phyloP scores from a whole-genome alignment of 192 early-diverging fungal genomes.

The Backusella sp. region DNA sequence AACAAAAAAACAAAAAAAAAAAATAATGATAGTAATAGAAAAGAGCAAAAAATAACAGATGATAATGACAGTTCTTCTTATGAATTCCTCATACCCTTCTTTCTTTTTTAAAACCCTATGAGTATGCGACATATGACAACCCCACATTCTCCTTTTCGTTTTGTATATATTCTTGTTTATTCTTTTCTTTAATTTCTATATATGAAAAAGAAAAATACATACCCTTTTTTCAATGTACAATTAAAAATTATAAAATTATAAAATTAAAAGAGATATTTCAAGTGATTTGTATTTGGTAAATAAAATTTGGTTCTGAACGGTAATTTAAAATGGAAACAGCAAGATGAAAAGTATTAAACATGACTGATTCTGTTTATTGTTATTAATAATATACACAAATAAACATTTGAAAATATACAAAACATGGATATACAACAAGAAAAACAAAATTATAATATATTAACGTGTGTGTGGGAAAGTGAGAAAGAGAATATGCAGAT shows the following conservation, averaged over 20 bases:
- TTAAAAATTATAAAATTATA: no score
- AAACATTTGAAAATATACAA: background rate
- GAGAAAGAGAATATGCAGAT: constrained; percentile 80
- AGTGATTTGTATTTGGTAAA: background rate
- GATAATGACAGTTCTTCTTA: background rate
- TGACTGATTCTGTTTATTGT: background rate
- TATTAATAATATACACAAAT: background rate
- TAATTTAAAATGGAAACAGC: background rate
- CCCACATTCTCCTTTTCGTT: background rate
- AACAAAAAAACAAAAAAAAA: background rate
- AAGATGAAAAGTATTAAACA: background rate
- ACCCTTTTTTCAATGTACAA: no score
- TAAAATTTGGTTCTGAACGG: background rate
- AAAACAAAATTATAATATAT: background rate
- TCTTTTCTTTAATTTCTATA: no score
- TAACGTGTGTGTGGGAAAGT: constrained; percentile 69
- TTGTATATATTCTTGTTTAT: no score
- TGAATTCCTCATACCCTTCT: background rate
- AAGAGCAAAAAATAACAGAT: background rate
- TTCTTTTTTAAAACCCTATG: background rate
- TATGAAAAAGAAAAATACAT: no score
- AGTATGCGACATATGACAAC: background rate
- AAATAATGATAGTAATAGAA: background rate
- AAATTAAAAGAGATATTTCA: no score
- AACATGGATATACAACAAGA: background rate